Base-by-base conservation (phyloP, 1,284 basidiomycete genomes). In the Ceratobasidium sp. region DNA sequence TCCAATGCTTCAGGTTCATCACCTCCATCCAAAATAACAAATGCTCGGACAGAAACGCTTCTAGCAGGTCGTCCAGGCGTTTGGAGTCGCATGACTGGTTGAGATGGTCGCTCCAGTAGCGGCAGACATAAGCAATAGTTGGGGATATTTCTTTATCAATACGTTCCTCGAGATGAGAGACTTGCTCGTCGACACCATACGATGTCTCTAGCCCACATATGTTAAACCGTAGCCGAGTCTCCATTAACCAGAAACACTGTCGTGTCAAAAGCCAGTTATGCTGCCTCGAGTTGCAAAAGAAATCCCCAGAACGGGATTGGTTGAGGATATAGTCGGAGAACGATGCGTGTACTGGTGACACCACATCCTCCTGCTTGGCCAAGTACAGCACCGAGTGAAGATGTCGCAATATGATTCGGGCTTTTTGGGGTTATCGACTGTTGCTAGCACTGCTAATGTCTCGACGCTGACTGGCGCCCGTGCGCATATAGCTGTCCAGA, bases 21-120 rank as follows among this genome's bases (percentile, higher is more conserved):
- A 60, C 57, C 27, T 60, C 57, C 43, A 60, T 34, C 57, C 57
- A 60, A 20, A 60, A 60, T 34, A 60, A n/a, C 4, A 60, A 31
- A 13, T 40, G 43, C 15, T 32, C 13, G 15, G 43, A 47, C 7
- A 60, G 29, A 31, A 60, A 60, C 15, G 5, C 27, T 27, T 49
- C 15, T 17, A 60, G 8, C 13, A n/a, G 15, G 2, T 4, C 3
- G 10, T 17, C 17, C 4, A 60, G 8, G 3, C n/a, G 25, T 8
- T 15, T 3, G 15, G 27, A 43, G 17, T 22, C 2, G 22, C 29
- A 20, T 7, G 17, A 17, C 25, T 47, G 25, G 15, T 13, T 13
- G 7, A 60, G 17, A 15, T 60, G 57, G 42, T 34, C 57, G 17
- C 25, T 29, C 57, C 57, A 60, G 31, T 60, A 60, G 5, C 29